These are phyloP conservation scores for Verruconis gallopava DNA, from an alignment of 2,329 filamentous ascomycete species.

Conservation along the genomic window DNA sequence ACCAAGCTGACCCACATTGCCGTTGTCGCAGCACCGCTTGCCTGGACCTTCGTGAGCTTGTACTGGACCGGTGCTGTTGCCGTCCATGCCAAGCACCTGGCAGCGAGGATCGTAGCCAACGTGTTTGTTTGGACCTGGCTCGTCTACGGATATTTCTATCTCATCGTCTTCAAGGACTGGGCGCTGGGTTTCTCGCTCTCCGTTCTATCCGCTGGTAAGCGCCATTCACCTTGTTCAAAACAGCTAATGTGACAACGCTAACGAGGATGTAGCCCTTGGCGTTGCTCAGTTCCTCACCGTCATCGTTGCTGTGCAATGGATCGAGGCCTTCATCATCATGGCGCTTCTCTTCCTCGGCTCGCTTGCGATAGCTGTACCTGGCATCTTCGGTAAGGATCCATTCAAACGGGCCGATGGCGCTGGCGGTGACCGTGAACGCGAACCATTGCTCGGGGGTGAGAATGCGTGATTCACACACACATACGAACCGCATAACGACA, in stretches of 20 bases:
- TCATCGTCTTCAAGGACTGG: slow-evolving; percentile 58
- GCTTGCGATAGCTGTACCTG: slow-evolving; percentile 50
- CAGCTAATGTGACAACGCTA: no score
- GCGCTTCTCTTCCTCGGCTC: slow-evolving; percentile 58
- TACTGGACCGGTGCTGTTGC: slow-evolving; percentile 85
- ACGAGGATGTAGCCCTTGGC: slow-evolving; percentile 43
- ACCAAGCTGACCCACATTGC: slow-evolving; percentile 59
- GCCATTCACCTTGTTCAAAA: not conserved
- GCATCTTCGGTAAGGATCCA: slow-evolving; percentile 43
- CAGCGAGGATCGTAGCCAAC: slow-evolving; percentile 71
- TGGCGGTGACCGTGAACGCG: slow-evolving; percentile 38
- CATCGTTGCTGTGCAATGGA: slow-evolving; percentile 74
- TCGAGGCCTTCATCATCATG: slow-evolving; percentile 81
- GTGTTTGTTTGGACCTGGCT: slow-evolving; percentile 78
- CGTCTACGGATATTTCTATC: slow-evolving; percentile 63
- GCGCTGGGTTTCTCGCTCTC: slow-evolving; percentile 71
- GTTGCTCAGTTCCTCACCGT: slow-evolving; percentile 64
- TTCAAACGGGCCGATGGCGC: slow-evolving; percentile 35
- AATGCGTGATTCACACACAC: not conserved
- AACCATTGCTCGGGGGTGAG: slow-evolving; percentile 31
- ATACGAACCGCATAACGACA: not conserved
- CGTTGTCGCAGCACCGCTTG: slow-evolving; percentile 63
- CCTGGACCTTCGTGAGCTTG: slow-evolving; percentile 74
- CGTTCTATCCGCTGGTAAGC: slow-evolving; percentile 54
- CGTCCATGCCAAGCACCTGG: slow-evolving; percentile 52